A percentile compares a stretch with the other conserved stretches of the same genome.
phyloP scores from a whole-genome alignment of 1,284 basidiomycete genomes.

The Melampsora larici-populina region DNA sequence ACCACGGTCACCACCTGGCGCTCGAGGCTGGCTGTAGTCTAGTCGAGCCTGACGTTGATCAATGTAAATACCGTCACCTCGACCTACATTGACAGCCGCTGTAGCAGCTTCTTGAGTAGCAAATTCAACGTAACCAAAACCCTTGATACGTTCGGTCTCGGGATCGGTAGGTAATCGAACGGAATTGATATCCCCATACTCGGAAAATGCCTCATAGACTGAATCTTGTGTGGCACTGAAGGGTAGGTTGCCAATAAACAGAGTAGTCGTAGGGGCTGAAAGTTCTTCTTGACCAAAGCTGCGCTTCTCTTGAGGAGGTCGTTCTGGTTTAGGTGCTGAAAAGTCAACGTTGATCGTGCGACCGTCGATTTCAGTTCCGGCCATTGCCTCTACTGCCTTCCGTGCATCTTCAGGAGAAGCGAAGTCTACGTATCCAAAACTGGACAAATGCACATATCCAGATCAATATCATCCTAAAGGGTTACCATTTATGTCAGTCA shows the following conservation, averaged over 20 bases:
- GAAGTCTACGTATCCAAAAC: conserved; percentile 95
- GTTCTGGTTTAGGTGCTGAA: conserved; percentile 62
- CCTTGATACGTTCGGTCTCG: conserved; percentile 85
- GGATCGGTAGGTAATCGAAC: conserved; percentile 91
- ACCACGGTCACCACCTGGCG: conserved; percentile 62
- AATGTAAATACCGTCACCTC: conserved; percentile 67
- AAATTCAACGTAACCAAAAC: conserved; percentile 96
- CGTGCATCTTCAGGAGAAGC: conserved; percentile 63
- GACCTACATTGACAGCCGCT: conserved; percentile 65
- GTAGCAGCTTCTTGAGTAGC: conserved; percentile 73
- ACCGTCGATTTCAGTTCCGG: conserved; percentile 83
- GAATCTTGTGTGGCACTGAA: conserved; percentile 77
- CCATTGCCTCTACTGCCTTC: conserved; percentile 71
- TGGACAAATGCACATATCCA: not conserved
- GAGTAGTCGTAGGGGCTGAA: conserved; percentile 67
- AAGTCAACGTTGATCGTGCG: conserved; percentile 82
- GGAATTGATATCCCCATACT: conserved; percentile 80
- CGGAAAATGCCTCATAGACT: conserved; percentile 87
- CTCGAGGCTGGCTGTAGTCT: conserved; percentile 85
- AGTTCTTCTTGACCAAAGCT: conserved; percentile 52
- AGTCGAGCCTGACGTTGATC: conserved; percentile 77
- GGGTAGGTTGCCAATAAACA: conserved; percentile 89
- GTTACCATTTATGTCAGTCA: not conserved
- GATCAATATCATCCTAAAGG: conserved; percentile 71
- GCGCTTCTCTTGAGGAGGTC: conserved; percentile 68